Percentiles rank a stretch among this genome's conserved stretches.
phyloP scores from a whole-genome alignment of 371 early-diverging fungal species.

The Rhizopus arrhizus region DNA sequence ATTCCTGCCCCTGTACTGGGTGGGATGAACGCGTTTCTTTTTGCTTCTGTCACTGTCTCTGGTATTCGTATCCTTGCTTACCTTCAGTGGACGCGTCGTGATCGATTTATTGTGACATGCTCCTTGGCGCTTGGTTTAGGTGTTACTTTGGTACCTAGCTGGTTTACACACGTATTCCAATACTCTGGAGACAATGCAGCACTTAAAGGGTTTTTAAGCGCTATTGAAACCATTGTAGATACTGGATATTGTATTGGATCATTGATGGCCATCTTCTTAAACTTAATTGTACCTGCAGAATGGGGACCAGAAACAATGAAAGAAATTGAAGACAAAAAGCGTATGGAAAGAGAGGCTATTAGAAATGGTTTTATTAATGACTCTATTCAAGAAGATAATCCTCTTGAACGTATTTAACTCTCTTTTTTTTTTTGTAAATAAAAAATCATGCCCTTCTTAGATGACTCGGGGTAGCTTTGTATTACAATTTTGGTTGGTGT shows the following conservation, averaged over 20 bases:
- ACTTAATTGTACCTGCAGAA: slow-evolving; percentile 49
- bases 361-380: slow-evolving; percentile 41
- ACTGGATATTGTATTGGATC: slow-evolving; percentile 61
- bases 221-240: slow-evolving; percentile 59
- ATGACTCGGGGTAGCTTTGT: slow-evolving; percentile 4
- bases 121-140: slow-evolving; percentile 59
- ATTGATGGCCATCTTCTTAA: slow-evolving; percentile 55
- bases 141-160: slow-evolving; percentile 54
- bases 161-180: slow-evolving; percentile 60
- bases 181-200: slow-evolving; percentile 55
- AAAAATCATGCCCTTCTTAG: neutral
- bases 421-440: neutral
- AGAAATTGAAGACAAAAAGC: slow-evolving; percentile 35
- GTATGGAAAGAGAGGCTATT: slow-evolving; percentile 34
- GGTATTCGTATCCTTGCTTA: slow-evolving; percentile 68
- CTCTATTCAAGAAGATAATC: slow-evolving; percentile 24
- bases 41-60: slow-evolving; percentile 62
- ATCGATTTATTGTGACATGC: slow-evolving; percentile 61
- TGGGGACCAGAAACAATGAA: slow-evolving; percentile 45
- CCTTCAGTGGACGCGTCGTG: slow-evolving; percentile 66
- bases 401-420: slow-evolving; percentile 10
- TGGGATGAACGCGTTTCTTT: slow-evolving; percentile 67
- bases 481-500: neutral
- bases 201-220: slow-evolving; percentile 53
- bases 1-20: slow-evolving; percentile 60